These are phyloP conservation scores for Hanseniaspora clermontiae DNA, from an alignment of 805 yeast genomes.

Conservation along the genomic window DNA sequence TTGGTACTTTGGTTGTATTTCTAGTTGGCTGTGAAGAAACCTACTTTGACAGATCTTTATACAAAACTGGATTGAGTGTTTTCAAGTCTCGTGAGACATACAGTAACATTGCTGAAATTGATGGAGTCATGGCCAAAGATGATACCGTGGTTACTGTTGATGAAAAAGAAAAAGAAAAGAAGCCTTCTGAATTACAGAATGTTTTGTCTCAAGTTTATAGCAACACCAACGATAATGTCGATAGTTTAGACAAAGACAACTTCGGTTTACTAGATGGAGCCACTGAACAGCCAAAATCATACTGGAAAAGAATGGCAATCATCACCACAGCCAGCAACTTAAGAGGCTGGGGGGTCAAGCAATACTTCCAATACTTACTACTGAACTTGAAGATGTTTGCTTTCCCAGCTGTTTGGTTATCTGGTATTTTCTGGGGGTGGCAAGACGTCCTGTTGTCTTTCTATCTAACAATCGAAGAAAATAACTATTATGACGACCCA, in stretches of 20 bases:
- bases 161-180: neutral
- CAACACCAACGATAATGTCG: constrained; percentile 14
- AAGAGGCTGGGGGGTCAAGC: constrained; percentile 52
- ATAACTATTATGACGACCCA: constrained; percentile 51
- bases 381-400: constrained; percentile 43
- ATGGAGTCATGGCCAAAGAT: constrained; percentile 4
- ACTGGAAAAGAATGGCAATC: constrained; percentile 35
- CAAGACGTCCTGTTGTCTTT: constrained; percentile 68
- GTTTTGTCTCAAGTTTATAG: constrained; percentile 14
- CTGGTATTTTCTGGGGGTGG: constrained; percentile 68
- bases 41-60: constrained; percentile 42
- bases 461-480: constrained; percentile 62
- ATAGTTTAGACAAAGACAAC: constrained; percentile 3
- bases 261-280: constrained; percentile 29
- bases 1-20: constrained; percentile 40
- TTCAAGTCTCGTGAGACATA: constrained; percentile 14
- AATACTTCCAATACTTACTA: constrained; percentile 42
- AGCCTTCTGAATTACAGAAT: neutral
- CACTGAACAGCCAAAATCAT: constrained; percentile 32
- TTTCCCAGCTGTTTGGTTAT: constrained; percentile 52
- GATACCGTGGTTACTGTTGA: neutral
- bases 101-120: neutral
- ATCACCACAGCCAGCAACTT: constrained; percentile 49
- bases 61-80: constrained; percentile 25
- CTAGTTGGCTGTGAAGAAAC: constrained; percentile 62